phyloP scores from a whole-genome alignment of 2,329 filamentous ascomycete species.

The Fusarium succisae region DNA sequence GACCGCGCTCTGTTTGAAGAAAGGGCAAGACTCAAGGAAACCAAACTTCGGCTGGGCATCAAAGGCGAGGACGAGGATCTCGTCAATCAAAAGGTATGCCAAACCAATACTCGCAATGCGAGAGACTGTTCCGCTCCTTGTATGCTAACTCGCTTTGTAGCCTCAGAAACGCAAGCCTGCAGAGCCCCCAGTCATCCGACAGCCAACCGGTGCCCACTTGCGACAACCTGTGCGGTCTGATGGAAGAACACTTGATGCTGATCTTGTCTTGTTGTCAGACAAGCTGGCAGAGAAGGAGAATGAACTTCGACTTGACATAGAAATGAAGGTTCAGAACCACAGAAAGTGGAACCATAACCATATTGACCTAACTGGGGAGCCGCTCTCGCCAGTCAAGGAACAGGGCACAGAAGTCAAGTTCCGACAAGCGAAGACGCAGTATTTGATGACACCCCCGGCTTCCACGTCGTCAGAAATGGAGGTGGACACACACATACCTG shows the following conservation, averaged over 20 bases:
- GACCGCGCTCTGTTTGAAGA: conserved; percentile 86
- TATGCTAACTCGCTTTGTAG: conserved; percentile 55
- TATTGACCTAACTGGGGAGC: conserved; percentile 86
- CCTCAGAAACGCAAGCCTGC: conserved; percentile 76
- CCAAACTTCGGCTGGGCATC: conserved; percentile 88
- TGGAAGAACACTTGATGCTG: conserved; percentile 77
- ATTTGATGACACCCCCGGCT: conserved; percentile 72
- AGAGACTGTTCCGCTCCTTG: conserved; percentile 33
- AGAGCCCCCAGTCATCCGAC: conserved; percentile 69
- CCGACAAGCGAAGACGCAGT: conserved; percentile 76
- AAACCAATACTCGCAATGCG: conserved; percentile 41
- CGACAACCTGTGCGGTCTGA: conserved; percentile 77
- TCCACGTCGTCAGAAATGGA: conserved; percentile 67
- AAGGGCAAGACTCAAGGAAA: conserved; percentile 82
- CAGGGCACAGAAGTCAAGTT: conserved; percentile 70
- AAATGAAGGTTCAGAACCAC: conserved; percentile 87
- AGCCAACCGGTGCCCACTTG: conserved; percentile 69
- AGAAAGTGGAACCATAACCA: conserved; percentile 91
- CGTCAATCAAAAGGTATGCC: conserved; percentile 87
- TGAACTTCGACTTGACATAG: conserved; percentile 82
- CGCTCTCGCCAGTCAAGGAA: conserved; percentile 81
- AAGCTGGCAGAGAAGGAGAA: conserved; percentile 83
- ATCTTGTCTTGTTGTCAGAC: conserved; percentile 80
- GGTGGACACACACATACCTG: conserved; percentile 58
- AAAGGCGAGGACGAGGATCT: conserved; percentile 94